phyloP scores from a whole-genome alignment of 2,329 filamentous ascomycete species.

The Sporothrix inflata region DNA sequence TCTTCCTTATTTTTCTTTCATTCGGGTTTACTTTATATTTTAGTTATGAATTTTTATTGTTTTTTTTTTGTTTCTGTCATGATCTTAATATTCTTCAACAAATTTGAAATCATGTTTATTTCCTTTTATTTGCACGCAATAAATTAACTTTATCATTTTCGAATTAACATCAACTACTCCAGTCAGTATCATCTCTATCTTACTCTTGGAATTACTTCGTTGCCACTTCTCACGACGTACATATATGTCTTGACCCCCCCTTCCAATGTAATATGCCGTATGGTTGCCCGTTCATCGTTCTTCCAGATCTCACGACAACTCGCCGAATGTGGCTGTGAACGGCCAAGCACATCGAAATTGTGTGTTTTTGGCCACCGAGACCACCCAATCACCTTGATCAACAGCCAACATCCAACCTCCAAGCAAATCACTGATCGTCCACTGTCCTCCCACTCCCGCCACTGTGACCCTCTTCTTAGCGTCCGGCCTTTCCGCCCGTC shows the following conservation, averaged over 20 bases:
- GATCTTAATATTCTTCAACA: too few relatives aligned
- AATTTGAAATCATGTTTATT: too few relatives aligned
- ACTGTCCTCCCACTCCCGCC: too few relatives aligned
- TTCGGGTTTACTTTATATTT: too few relatives aligned
- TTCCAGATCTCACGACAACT: background rate
- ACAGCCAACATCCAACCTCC: background rate
- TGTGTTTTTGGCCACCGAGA: background rate
- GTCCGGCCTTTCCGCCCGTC: conserved; percentile 4
- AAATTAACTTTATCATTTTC: too few relatives aligned
- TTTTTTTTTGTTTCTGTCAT: too few relatives aligned
- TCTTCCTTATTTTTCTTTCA: too few relatives aligned
- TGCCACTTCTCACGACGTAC: background rate
- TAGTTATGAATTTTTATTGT: too few relatives aligned
- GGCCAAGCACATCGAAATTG: background rate
- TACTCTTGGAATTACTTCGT: background rate
- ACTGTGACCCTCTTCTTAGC: too few relatives aligned
- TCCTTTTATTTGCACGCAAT: too few relatives aligned
- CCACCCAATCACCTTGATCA: background rate
- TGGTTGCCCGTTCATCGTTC: background rate
- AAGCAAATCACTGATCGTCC: background rate
- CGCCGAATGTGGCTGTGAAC: background rate
- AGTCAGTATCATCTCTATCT: background rate
- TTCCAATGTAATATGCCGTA: background rate
- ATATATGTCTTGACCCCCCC: too few relatives aligned
- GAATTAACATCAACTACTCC: background rate